These are phyloP conservation scores for Chytriomyces sp. DNA, from an alignment of 192 early-diverging fungal species.

Conservation along the genomic window DNA sequence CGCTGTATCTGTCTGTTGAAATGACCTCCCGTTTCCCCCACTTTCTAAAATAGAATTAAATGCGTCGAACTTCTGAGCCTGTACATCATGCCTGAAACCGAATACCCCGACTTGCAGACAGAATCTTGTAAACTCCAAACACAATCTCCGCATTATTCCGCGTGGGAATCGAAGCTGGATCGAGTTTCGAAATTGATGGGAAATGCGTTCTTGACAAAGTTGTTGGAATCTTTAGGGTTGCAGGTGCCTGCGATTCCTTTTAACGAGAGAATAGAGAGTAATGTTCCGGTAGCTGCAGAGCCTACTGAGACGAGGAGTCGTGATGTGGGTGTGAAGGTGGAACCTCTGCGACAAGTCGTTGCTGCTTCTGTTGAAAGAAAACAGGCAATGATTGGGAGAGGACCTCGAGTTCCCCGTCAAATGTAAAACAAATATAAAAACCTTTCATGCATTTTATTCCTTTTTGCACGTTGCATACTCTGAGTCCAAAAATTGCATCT, in stretches of 20 bases:
- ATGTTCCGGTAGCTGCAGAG: constrained; percentile 13
- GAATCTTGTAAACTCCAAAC: neutral
- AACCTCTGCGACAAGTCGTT: neutral
- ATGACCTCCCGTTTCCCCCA: neutral
- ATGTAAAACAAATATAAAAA: neutral
- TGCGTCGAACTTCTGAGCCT: neutral
- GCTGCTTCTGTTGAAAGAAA: neutral
- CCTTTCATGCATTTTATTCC: no score
- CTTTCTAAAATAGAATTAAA: constrained; percentile 4
- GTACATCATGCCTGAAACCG: neutral
- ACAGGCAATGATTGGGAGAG: constrained; percentile 11
- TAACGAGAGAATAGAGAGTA: no score
- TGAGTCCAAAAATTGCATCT: no score
- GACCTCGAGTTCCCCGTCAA: constrained; percentile 7
- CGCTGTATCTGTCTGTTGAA: neutral
- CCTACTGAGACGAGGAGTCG: neutral
- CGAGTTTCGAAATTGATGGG: neutral
- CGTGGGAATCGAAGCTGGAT: neutral
- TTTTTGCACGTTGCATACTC: no score
- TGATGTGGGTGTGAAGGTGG: neutral
- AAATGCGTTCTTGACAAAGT: neutral
- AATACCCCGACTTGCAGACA: neutral
- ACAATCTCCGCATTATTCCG: neutral
- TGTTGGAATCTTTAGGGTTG: neutral
- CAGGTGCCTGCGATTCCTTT: neutral